phyloP scores from a whole-genome alignment of 1,284 basidiomycete species.

The Vanrija sp. region DNA sequence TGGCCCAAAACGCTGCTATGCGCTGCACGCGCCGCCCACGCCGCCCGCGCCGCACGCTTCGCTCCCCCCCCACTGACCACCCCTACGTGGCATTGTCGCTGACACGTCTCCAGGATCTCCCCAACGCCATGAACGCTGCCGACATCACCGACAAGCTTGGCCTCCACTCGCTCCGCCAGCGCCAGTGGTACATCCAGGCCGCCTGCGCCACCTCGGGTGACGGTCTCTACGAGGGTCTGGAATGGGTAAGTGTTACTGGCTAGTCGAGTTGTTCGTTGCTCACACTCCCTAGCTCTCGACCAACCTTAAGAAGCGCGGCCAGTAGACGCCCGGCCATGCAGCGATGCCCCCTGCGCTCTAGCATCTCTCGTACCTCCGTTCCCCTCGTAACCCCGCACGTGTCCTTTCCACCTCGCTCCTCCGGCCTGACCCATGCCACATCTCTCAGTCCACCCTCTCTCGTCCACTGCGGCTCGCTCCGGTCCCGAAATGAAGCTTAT shows the following conservation, averaged over 20 bases:
- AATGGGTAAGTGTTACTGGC: slow-evolving; percentile 59
- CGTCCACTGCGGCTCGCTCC: no score
- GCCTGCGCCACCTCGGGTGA: slow-evolving; percentile 99
- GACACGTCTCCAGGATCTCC: slow-evolving; percentile 63
- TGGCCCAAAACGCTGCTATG: no score
- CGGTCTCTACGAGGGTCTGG: slow-evolving; percentile 97
- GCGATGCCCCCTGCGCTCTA: not conserved
- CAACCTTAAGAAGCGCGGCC: slow-evolving; percentile 50
- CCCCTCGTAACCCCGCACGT: not conserved
- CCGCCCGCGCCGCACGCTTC: no score
- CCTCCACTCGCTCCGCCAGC: slow-evolving; percentile 90
- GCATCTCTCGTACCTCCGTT: not conserved
- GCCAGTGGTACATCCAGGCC: slow-evolving; percentile 99
- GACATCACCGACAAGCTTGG: slow-evolving; percentile 99
- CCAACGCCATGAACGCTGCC: slow-evolving; percentile 98
- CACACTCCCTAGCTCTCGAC: slow-evolving; percentile 42
- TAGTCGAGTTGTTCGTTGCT: not conserved
- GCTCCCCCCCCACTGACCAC: not conserved
- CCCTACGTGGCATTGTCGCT: not conserved
- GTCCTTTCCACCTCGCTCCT: not conserved
- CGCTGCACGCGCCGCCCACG: no score
- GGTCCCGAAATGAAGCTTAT: no score
- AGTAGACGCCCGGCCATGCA: slow-evolving; percentile 18
- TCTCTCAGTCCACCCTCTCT: no score
- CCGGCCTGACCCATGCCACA: no score